Percentiles rank a stretch among this genome's conserved stretches.
These are phyloP conservation scores for Phaeophleospora eucalypticola DNA, from an alignment of 2,329 filamentous ascomycete genomes.

Conservation along the genomic window DNA sequence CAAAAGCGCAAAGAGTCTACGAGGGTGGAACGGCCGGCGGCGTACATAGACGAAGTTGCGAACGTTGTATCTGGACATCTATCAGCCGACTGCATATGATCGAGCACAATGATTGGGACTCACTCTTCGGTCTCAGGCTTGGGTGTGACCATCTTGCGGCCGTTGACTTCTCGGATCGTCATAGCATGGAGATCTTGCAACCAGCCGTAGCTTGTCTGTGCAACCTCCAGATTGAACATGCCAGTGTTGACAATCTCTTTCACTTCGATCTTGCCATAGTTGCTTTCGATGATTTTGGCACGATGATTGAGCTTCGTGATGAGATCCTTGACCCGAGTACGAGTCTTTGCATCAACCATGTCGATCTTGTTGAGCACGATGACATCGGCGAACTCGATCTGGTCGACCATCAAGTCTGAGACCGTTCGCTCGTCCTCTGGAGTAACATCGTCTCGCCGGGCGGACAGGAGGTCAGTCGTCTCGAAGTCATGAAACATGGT, in stretches of 20 bases:
- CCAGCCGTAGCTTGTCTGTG: constrained; percentile 65
- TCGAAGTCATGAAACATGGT: constrained; percentile 69
- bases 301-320: constrained; percentile 59
- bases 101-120: constrained; percentile 20
- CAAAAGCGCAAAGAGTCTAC: constrained; percentile 39
- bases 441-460: constrained; percentile 57
- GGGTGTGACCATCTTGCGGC: constrained; percentile 55
- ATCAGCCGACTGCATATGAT: neutral
- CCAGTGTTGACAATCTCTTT: constrained; percentile 62
- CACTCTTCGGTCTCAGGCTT: constrained; percentile 68
- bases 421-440: constrained; percentile 69
- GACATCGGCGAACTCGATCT: constrained; percentile 74
- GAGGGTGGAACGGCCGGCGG: constrained; percentile 42
- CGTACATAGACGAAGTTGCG: constrained; percentile 66
- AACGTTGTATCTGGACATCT: constrained; percentile 53
- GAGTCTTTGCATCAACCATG: constrained; percentile 49
- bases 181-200: constrained; percentile 65
- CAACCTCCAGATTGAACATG: constrained; percentile 61
- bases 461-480: constrained; percentile 63
- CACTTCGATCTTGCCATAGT: constrained; percentile 57
- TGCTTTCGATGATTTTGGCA: constrained; percentile 61
- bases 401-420: constrained; percentile 70
- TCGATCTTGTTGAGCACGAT: constrained; percentile 68
- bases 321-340: constrained; percentile 13
- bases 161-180: constrained; percentile 56